Percentiles rank a stretch among this genome's conserved stretches.
These are phyloP conservation scores for Diddensiella caesifluorescens DNA, from an alignment of 805 yeast species.

Conservation along the genomic window DNA sequence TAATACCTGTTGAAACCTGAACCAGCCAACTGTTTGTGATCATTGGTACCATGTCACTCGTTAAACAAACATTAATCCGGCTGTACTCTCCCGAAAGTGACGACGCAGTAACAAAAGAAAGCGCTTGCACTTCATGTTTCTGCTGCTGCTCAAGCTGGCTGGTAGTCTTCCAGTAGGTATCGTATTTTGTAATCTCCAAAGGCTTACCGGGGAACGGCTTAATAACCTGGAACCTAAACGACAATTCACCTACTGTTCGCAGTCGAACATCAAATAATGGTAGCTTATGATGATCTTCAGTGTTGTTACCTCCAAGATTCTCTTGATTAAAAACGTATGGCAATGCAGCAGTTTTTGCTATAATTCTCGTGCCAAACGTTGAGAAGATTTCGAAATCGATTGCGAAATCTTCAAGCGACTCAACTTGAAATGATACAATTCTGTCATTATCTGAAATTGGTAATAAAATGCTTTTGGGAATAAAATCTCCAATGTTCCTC, in stretches of 20 bases:
- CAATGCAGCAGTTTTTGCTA: conserved; percentile 83
- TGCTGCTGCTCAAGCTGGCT: conserved; percentile 39
- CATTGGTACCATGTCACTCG: conserved; percentile 81
- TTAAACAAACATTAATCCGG: conserved; percentile 59
- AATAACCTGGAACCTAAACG: conserved; percentile 73
- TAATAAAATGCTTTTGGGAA: conserved; percentile 78
- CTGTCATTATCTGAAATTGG: conserved; percentile 69
- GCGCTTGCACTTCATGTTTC: conserved; percentile 31
- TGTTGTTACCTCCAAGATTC: conserved; percentile 29
- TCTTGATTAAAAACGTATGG: conserved; percentile 44
- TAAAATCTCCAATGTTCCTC: conserved; percentile 61
- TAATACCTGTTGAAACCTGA: conserved; percentile 37
- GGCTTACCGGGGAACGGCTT: conserved; percentile 83
- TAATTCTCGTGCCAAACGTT: conserved; percentile 85
- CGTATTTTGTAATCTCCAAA: conserved; percentile 84
- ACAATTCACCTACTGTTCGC: conserved; percentile 74
- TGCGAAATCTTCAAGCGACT: conserved; percentile 63
- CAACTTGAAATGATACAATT: conserved; percentile 77
- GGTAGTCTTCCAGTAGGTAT: conserved; percentile 95
- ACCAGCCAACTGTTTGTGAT: conserved; percentile 34
- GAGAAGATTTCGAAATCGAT: conserved; percentile 90
- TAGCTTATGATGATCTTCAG: conserved; percentile 38
- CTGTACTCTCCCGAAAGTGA: conserved; percentile 79
- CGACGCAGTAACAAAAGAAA: conserved; percentile 84
- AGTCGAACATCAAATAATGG: conserved; percentile 81